A percentile compares a stretch with the other conserved stretches of the same genome.
phyloP scores from a whole-genome alignment of 2,329 filamentous ascomycete species.

The Ceratocystis alfenasii region DNA sequence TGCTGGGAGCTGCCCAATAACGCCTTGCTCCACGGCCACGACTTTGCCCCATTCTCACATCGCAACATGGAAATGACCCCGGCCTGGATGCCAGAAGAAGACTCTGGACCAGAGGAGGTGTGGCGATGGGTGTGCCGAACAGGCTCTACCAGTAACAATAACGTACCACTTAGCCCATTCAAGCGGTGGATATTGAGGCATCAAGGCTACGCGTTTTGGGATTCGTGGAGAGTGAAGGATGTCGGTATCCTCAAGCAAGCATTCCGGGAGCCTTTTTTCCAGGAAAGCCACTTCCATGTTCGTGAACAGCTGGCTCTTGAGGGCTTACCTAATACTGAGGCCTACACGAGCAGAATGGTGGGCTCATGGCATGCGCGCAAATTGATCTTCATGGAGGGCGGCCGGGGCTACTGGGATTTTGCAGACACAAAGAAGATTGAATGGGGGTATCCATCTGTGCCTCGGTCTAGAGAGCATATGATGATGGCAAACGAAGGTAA shows the following conservation, averaged over 20 bases:
- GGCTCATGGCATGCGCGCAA: slow-evolving; percentile 18
- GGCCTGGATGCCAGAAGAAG: neutral
- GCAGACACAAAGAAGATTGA: slow-evolving; percentile 6
- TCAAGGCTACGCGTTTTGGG: slow-evolving; percentile 21
- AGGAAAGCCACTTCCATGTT: slow-evolving; percentile 16
- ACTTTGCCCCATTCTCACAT: slow-evolving; percentile 18
- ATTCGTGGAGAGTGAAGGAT: slow-evolving; percentile 8
- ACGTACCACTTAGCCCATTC: slow-evolving; percentile 10
- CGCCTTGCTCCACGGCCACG: slow-evolving; percentile 13
- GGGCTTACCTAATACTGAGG: slow-evolving; percentile 1
- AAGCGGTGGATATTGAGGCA: slow-evolving; percentile 16
- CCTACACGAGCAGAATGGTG: slow-evolving; percentile 16
- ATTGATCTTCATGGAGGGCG: slow-evolving; percentile 16
- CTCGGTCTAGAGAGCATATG: neutral
- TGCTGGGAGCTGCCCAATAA: neutral
- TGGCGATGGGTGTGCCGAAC: slow-evolving; percentile 18
- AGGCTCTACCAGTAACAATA: neutral
- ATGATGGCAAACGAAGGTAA: neutral
- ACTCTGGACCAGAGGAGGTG: slow-evolving; percentile 14
- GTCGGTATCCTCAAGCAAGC: neutral
- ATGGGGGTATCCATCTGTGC: slow-evolving; percentile 13
- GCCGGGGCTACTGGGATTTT: slow-evolving; percentile 21
- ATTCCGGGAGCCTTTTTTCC: slow-evolving; percentile 7
- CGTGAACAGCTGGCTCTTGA: slow-evolving; percentile 16
- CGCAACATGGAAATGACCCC: neutral